Percentiles rank a stretch among this genome's conserved stretches.
These are phyloP conservation scores for Sabuloglossum arenarium DNA, from an alignment of 495 filamentous ascomycete species.

Conservation along the genomic window DNA sequence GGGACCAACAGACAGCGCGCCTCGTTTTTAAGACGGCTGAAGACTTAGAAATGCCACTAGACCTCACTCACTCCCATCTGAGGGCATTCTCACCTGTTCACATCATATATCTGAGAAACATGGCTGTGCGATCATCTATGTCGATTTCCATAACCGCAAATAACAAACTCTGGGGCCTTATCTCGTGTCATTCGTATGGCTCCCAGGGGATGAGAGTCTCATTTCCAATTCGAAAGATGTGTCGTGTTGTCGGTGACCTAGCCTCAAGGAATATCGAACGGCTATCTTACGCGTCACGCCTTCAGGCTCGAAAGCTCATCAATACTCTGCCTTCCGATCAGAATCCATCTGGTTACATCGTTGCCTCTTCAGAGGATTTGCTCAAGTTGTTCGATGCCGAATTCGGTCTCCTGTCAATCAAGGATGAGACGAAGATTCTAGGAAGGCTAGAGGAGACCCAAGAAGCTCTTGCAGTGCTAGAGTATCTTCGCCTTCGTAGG, in stretches of 20 bases:
- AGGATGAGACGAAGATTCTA: conserved; percentile 72
- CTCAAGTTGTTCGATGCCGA: conserved; percentile 76
- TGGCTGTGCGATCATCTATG: conserved; percentile 83
- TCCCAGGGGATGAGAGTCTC: conserved; percentile 64
- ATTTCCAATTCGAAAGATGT: conserved; percentile 87
- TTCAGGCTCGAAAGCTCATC: conserved; percentile 67
- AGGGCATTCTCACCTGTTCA: conserved; percentile 84
- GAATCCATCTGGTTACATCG: conserved; percentile 81
- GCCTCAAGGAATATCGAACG: conserved; percentile 80
- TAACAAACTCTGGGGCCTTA: conserved; percentile 70
- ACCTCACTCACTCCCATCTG: conserved; percentile 70
- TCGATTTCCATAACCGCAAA: conserved; percentile 83
- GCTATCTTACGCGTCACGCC: conserved; percentile 64
- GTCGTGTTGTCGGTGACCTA: conserved; percentile 71
- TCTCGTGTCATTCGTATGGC: conserved; percentile 73
- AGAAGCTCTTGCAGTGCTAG: conserved; percentile 67
- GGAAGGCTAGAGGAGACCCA: conserved; percentile 57
- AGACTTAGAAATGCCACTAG: conserved; percentile 58
- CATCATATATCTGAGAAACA: conserved; percentile 70
- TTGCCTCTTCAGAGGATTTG: conserved; percentile 76
- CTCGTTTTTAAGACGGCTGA: conserved; percentile 60
- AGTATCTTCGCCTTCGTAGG: conserved; percentile 59
- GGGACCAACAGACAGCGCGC: conserved; percentile 54
- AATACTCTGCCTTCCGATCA: conserved; percentile 57
- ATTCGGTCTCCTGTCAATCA: conserved; percentile 68